Conservation (phyloP, 2,329 filamentous ascomycete genomes). For the Pestalotiopsis sp. region DNA sequence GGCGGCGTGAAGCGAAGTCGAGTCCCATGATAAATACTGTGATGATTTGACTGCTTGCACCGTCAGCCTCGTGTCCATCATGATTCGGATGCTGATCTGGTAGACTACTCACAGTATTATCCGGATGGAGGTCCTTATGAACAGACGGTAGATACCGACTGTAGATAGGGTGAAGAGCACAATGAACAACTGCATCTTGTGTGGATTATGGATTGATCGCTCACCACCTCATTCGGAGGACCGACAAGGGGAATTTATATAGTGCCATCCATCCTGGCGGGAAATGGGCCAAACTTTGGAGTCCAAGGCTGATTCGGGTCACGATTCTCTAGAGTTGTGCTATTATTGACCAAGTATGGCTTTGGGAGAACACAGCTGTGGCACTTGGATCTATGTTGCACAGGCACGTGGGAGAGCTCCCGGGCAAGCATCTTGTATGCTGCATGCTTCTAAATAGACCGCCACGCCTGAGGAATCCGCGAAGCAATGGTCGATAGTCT, state of each 20-base stretch:
- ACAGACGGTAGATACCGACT: neutral
- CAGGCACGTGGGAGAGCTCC: neutral
- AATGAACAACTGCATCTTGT: neutral
- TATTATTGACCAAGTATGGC: neutral
- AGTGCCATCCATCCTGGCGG: neutral
- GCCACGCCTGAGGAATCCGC: neutral
- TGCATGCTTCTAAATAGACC: neutral
- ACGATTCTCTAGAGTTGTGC: neutral
- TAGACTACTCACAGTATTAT: neutral
- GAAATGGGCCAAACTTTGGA: neutral
- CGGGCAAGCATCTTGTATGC: neutral
- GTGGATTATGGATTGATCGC: neutral
- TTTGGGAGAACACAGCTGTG: neutral
- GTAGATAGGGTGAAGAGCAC: neutral
- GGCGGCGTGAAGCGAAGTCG: neutral
- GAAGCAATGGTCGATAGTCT: neutral
- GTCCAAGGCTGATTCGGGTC: neutral
- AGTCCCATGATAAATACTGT: conserved; percentile 2
- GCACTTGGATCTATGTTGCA: neutral
- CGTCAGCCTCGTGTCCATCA: neutral
- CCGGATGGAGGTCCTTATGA: neutral
- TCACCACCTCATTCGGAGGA: neutral
- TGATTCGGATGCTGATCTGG: neutral
- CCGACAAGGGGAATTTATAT: neutral
- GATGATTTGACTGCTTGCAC: neutral